Conservation (phyloP, 1,284 basidiomycete species). For the Xanthoconium separans region DNA sequence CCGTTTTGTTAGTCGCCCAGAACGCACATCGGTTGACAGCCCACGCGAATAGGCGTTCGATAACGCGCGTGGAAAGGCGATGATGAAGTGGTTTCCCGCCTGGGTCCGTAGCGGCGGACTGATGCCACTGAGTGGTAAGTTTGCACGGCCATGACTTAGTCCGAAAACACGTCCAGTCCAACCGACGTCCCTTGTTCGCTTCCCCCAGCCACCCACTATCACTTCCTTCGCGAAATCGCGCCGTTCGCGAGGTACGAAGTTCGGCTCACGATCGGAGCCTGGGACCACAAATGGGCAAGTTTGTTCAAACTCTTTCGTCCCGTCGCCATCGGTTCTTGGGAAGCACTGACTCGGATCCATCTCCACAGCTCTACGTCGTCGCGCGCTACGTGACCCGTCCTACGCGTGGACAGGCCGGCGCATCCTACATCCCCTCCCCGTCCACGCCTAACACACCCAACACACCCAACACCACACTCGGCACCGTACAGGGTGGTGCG, state of each 20-base stretch:
- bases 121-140: constrained; percentile 66
- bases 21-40: not conserved
- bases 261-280: constrained; percentile 61
- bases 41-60: constrained; percentile 40
- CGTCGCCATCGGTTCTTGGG: too few relatives aligned
- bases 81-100: constrained; percentile 54
- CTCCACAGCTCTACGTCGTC: constrained; percentile 28
- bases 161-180: not conserved
- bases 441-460: constrained; percentile 3
- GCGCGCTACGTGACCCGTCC: constrained; percentile 33
- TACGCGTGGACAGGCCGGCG: not conserved
- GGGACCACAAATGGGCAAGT: constrained; percentile 85
- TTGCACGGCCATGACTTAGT: too few relatives aligned
- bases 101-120: constrained; percentile 69
- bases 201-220: constrained; percentile 62
- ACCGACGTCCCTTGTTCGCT: not conserved
- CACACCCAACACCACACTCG: not conserved
- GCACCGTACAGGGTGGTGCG: constrained; percentile 6
- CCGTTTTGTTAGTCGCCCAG: rapidly evolving
- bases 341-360: not conserved
- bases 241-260: constrained; percentile 72
- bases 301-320: too few relatives aligned
- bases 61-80: constrained; percentile 40
- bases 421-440: constrained; percentile 4
- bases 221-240: constrained; percentile 79